phyloP scores from a whole-genome alignment of 2,329 filamentous ascomycete genomes.

The Colletotrichum limetticola region DNA sequence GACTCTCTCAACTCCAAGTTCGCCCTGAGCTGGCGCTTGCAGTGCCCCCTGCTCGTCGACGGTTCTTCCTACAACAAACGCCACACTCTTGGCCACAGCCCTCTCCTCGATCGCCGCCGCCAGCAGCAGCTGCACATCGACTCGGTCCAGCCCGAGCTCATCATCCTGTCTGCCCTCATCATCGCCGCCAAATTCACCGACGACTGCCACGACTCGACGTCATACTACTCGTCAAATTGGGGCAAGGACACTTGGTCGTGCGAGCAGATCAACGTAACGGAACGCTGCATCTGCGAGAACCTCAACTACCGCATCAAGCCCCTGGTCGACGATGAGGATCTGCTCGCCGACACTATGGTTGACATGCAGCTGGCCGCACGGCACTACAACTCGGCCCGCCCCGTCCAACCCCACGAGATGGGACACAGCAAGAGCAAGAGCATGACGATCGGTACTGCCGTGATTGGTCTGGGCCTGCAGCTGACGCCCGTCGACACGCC shows the following conservation, averaged over 20 bases:
- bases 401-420: conserved; percentile 23
- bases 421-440: conserved; percentile 48
- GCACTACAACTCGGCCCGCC: conserved; percentile 40
- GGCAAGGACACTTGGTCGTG: conserved; percentile 67
- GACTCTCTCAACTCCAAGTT: conserved; percentile 73
- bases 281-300: conserved; percentile 72
- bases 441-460: conserved; percentile 51
- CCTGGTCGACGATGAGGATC: conserved; percentile 64
- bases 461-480: conserved; percentile 51
- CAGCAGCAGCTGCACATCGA: conserved; percentile 65
- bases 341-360: conserved; percentile 68
- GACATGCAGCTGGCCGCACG: conserved; percentile 72
- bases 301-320: conserved; percentile 72
- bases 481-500: conserved; percentile 54
- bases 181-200: conserved; percentile 75
- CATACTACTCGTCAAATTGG: conserved; percentile 65
- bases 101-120: conserved; percentile 40
- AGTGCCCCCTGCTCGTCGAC: conserved; percentile 59
- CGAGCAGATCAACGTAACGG: conserved; percentile 72
- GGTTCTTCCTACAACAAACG: conserved; percentile 49
- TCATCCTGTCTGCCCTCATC: conserved; percentile 70
- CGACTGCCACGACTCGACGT: conserved; percentile 65
- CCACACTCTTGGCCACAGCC: conserved; percentile 59
- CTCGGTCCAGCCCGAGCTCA: conserved; percentile 69
- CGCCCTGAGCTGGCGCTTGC: conserved; percentile 69